phyloP scores from a whole-genome alignment of 345 rosid species.

The Odontarrhena argentea region DNA sequence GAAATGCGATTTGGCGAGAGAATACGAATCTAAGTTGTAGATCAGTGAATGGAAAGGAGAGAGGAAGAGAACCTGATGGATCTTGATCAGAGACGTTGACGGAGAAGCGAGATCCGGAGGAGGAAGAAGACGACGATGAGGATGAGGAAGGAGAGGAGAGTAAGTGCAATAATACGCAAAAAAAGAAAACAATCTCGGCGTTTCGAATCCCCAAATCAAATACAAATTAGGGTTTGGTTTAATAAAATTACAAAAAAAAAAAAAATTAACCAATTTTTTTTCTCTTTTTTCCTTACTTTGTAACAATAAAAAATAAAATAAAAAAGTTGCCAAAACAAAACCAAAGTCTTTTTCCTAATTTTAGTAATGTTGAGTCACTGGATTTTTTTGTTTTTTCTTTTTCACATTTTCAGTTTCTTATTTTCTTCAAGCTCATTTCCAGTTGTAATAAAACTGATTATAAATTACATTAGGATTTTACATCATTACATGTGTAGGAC shows the following conservation, averaged over 20 bases:
- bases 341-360: slow-evolving; percentile 12
- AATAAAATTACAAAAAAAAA: too few species aligned
- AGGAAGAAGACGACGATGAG: slow-evolving; percentile 27
- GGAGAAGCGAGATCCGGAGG: slow-evolving; percentile 38
- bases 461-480: slow-evolving; percentile 6
- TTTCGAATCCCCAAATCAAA: slow-evolving; percentile 39
- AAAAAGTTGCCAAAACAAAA: slow-evolving; percentile 32
- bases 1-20: slow-evolving; percentile 25
- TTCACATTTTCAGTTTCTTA: slow-evolving; percentile 4
- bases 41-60: slow-evolving; percentile 29
- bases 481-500: slow-evolving; percentile 2
- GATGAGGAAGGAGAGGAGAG: slow-evolving; percentile 42
- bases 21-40: slow-evolving; percentile 28
- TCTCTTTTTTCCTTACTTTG: neutral
- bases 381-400: slow-evolving; percentile 12
- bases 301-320: slow-evolving; percentile 8
- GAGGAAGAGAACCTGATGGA: slow-evolving; percentile 32
- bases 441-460: slow-evolving; percentile 34
- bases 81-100: slow-evolving; percentile 26
- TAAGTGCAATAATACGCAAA: slow-evolving; percentile 30
- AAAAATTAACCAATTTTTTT: neutral
- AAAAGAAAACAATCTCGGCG: slow-evolving; percentile 28
- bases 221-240: slow-evolving; percentile 40
- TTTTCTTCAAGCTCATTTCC: neutral
- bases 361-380: slow-evolving; percentile 11